Base-by-base conservation (phyloP, 345 rosid genomes). In the Viola odorata region DNA sequence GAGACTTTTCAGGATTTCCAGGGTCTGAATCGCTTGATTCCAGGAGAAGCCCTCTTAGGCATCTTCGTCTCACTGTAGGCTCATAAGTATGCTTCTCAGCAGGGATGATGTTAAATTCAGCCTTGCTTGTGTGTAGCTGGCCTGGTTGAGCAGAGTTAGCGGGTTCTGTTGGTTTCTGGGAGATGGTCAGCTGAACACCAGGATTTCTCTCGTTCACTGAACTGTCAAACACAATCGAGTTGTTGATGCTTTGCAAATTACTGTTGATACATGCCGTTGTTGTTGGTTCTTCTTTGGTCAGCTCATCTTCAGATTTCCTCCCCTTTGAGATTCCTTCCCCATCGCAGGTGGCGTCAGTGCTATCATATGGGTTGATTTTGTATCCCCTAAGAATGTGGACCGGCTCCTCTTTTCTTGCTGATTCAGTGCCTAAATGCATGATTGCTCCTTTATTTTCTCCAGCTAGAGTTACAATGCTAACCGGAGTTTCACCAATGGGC, bases 401-500 rank as follows among this genome's bases (percentile, higher is more conserved):
- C 8, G 80, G 78, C 32, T 72, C 84, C 4, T 68, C 82, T 70
- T 71, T 82, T 72, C 58, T 79, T 41, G 62, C 52, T 39, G 80
- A 73, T 45, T 81, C 91, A 37, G 81, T 69, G 61, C 70, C 74
- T 61, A 84, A 6, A 50, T 75, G 69, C 91, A 86, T 88, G 39
- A 74, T 69, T 1, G 94, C 97, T 70, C 97, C 99, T 77, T 64
- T 84, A 77, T 88, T 91, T 73, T 95, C 97, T 12, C 97, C 97
- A 4, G 96, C 85, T 47, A 91, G 62, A 11, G 96, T 88, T 41
- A 79, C 59, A 38, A 85, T 66, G 50, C 77, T 73, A 12, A 73
- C 77, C 0, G 72, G 64, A 69, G 75, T 75, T 59, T 80, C 85
- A 41, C 72, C 81, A 2, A 42, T 54, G 1, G 78, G 58, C 70